phyloP scores from a whole-genome alignment of 139 green algal genomes.

The Diplosphaera chodatii region DNA sequence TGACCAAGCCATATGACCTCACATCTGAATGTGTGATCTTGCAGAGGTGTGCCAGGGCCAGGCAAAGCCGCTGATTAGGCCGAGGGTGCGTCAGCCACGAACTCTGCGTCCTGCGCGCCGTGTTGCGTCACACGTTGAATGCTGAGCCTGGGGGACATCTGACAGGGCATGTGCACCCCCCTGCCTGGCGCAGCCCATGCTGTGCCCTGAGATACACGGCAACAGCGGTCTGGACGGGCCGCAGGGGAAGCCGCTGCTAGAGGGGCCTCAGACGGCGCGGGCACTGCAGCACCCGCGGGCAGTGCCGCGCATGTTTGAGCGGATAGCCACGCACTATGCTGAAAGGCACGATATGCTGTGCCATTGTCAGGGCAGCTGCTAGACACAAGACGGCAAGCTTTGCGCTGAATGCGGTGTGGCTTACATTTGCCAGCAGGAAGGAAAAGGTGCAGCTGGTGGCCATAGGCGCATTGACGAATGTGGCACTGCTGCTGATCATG shows the following conservation, averaged over 20 bases:
- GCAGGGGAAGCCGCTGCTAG: slow-evolving; percentile 16
- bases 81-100: neutral
- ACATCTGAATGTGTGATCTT: neutral
- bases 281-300: no score
- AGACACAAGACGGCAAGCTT: no score
- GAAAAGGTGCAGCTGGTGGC: slow-evolving; percentile 59
- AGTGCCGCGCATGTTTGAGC: slow-evolving; percentile 50
- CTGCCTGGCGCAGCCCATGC: slow-evolving; percentile 23
- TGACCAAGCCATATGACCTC: no score
- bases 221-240: slow-evolving; percentile 60
- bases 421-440: neutral
- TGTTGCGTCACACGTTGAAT: no score
- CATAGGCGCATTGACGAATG: slow-evolving; percentile 88
- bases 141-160: no score
- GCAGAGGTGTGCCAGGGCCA: neutral
- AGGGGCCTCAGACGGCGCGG: neutral
- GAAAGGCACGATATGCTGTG: no score
- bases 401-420: no score
- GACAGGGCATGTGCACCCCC: no score
- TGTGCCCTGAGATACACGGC: slow-evolving; percentile 93
- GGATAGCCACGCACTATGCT: slow-evolving; percentile 36
- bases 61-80: neutral
- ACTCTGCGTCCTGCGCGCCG: no score
- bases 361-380: no score
- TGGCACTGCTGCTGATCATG: slow-evolving; percentile 76